Conservation (phyloP, 805 yeast genomes). For the Metschnikowia shivogae region DNA sequence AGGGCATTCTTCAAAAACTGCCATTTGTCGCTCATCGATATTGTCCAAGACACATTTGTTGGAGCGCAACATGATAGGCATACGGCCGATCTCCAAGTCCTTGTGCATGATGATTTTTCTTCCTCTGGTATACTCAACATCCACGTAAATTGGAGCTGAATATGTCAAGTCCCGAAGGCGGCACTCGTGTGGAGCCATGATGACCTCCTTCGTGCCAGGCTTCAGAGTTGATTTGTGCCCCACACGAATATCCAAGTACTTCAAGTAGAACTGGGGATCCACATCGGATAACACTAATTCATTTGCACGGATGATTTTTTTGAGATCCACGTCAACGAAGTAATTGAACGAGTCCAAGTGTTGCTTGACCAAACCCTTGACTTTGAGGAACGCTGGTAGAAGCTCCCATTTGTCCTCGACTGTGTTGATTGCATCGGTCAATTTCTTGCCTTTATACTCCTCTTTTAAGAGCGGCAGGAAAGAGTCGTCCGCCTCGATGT, state of each 20-base stretch:
- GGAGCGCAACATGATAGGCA: conserved; percentile 98
- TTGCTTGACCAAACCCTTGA: conserved; percentile 94
- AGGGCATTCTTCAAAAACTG: conserved; percentile 87
- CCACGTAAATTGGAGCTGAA: conserved; percentile 93
- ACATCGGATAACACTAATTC: conserved; percentile 87
- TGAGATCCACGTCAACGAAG: conserved; percentile 89
- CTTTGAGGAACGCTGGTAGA: conserved; percentile 91
- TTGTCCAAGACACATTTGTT: conserved; percentile 86
- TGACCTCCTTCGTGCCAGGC: conserved; percentile 51
- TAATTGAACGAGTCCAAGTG: conserved; percentile 97
- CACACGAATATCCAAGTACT: conserved; percentile 87
- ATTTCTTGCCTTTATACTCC: conserved; percentile 75
- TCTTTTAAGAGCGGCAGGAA: conserved; percentile 78
- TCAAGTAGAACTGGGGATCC: conserved; percentile 93
- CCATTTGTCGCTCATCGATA: conserved; percentile 79
- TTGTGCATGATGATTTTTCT: conserved; percentile 84
- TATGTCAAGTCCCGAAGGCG: conserved; percentile 90
- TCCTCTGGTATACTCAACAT: conserved; percentile 96
- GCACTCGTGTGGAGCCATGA: conserved; percentile 90
- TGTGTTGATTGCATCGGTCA: conserved; percentile 84
- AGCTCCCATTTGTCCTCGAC: conserved; percentile 97
- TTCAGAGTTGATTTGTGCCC: conserved; percentile 68
- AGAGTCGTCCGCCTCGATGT: conserved; percentile 44
- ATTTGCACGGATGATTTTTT: conserved; percentile 89
- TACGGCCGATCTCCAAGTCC: conserved; percentile 91